Percentiles rank a stretch among this genome's conserved stretches.
These are phyloP conservation scores for Rhododendron griersonianum DNA, from an alignment of 148 eudicot genomes.

Conservation along the genomic window DNA sequence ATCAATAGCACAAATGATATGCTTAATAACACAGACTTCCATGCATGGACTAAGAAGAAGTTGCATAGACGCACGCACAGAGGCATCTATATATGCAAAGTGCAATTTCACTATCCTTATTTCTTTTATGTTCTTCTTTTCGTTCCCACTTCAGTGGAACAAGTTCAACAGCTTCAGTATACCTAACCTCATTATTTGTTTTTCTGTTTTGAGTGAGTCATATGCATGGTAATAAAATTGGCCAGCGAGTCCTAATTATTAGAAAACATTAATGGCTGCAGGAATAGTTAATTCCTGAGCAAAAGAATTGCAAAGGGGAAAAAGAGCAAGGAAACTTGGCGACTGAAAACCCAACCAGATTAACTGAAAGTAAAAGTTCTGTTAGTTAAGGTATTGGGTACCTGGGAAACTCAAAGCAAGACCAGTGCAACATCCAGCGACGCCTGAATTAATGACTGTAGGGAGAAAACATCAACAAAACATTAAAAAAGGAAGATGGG, in stretches of 20 bases:
- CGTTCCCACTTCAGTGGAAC: not conserved
- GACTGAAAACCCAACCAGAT: not conserved
- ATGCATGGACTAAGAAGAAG: not conserved
- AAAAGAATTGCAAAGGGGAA: not conserved
- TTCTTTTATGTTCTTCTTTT: not conserved
- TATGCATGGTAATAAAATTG: not conserved
- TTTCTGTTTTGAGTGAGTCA: not conserved
- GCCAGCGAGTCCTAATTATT: not conserved
- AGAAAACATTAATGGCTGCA: not conserved
- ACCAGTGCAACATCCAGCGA: constrained; percentile 97
- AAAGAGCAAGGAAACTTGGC: not conserved
- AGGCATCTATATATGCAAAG: not conserved
- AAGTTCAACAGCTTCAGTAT: not conserved
- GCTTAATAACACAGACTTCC: constrained; percentile 1
- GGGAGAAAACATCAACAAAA: not conserved
- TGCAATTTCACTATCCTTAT: not conserved
- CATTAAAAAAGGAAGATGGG: not conserved
- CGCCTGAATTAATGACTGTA: constrained; percentile 80
- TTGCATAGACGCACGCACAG: not conserved
- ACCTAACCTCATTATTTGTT: not conserved
- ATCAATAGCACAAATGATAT: not conserved
- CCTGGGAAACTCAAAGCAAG: constrained; percentile 91
- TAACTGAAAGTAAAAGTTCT: not conserved
- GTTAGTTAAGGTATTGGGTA: constrained; percentile 13
- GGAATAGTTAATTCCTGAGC: not conserved